Evolutionary conservation across 2,329 filamentous ascomycete genomes (phyloP), one percentile per base, ranked within the genome.

Genomic region (Fusarium pseudonygamai): DNA sequence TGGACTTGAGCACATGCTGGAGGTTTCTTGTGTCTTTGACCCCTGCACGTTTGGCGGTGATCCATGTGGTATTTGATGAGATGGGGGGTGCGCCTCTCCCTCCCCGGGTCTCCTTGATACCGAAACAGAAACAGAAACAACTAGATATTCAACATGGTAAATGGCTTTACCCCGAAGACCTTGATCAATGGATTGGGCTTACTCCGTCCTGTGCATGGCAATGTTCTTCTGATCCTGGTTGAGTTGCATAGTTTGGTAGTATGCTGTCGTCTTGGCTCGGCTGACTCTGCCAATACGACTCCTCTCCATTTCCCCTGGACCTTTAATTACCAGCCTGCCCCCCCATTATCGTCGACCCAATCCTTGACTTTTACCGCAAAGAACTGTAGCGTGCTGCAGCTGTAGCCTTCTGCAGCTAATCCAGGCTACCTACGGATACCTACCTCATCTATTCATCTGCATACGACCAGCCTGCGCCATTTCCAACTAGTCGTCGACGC

Each of bases 1-100:
- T 76, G 73, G 75, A 60, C 52, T 67, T 60, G 62, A 58, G 56
- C 68, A 68, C 56, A 64, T 66, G 72, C 70, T 50, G 65, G 61
- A 76, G 71, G 75, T 75, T 68, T 67, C 67, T 71, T 45, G 45
- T 49, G 47, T 63, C 60, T 60, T 57, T 39, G 16, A 42, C 59
- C 59, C 46, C 45, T 58, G 24, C 34, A 55, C 60, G 16, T 40
- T 43, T 13, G 53, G n/a, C 30, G 37, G 58, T 52, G 46, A 71
- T 68, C 62, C 62, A 62, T 69, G 57, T 64, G 24, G 68, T 63
- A 72, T 49, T 47, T 64, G 52, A 59, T 52, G 63, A 59, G 59
- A 40, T 60, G 39, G 40, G 28, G 28, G 28, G 15, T 61, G 36
- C 49, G 56, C 55, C 56, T 68, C 63, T 56, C 20, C 18, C 10